phyloP scores from a whole-genome alignment of 257 asterid genomes.

The Gynochthodes officinalis region DNA sequence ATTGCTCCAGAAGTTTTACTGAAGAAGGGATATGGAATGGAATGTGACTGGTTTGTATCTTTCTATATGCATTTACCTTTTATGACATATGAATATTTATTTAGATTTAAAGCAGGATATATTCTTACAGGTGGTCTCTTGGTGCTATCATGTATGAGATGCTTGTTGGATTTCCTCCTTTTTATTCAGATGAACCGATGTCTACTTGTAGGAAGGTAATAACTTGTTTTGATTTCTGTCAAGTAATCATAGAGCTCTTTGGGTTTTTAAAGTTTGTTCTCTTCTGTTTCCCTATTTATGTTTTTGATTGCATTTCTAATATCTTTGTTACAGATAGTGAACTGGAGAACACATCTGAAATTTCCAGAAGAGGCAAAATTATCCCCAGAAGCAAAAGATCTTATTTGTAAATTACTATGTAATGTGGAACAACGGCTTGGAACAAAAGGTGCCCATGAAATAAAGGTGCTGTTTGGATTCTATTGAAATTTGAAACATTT shows the following conservation, averaged over 20 bases:
- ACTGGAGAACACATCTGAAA: constrained; percentile 83
- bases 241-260: neutral
- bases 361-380: constrained; percentile 94
- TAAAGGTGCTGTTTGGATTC: constrained; percentile 54
- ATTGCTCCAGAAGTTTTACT: constrained; percentile 95
- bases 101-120: constrained; percentile 16
- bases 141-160: constrained; percentile 98
- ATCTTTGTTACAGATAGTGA: constrained; percentile 59
- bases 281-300: neutral
- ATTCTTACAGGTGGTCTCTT: constrained; percentile 78
- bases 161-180: constrained; percentile 98
- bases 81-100: constrained; percentile 5
- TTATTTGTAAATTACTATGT: constrained; percentile 83
- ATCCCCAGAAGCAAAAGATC: constrained; percentile 86
- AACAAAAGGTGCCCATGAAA: constrained; percentile 86
- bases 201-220: constrained; percentile 89
- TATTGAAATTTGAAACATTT: constrained; percentile 15
- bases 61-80: constrained; percentile 15
- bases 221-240: neutral
- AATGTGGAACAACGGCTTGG: constrained; percentile 96
- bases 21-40: constrained; percentile 97
- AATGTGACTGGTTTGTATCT: constrained; percentile 85
- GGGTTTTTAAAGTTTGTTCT: neutral
- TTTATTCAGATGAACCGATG: constrained; percentile 98
- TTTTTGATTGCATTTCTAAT: neutral